These are phyloP conservation scores for Salix suchowensis DNA, from an alignment of 345 rosid genomes.

Conservation along the genomic window DNA sequence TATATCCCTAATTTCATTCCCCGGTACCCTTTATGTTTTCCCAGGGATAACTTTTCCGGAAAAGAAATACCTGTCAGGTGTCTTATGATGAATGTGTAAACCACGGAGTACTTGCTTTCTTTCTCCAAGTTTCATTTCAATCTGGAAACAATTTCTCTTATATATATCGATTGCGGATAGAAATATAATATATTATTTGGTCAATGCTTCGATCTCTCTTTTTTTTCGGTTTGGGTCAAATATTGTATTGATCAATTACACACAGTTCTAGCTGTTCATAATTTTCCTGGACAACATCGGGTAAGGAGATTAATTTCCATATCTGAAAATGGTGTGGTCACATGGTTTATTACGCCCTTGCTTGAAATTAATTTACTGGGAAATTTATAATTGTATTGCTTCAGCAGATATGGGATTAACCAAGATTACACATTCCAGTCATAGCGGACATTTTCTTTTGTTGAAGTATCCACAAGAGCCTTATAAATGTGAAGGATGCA, in stretches of 20 bases:
- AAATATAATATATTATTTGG: not conserved
- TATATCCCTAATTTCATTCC: too few relatives aligned
- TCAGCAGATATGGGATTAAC: not conserved
- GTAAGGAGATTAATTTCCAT: not conserved
- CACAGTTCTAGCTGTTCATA: not conserved
- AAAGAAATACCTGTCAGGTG: too few relatives aligned
- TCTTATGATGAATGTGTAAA: not conserved
- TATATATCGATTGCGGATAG: not conserved
- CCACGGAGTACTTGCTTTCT: not conserved
- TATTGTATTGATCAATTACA: not conserved
- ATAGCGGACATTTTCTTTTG: not conserved
- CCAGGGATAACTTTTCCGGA: not conserved
- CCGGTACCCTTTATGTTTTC: too few relatives aligned
- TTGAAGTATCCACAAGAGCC: not conserved
- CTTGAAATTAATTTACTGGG: not conserved
- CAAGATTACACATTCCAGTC: not conserved
- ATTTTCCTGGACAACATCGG: not conserved
- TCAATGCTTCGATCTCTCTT: not conserved
- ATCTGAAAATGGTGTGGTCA: not conserved
- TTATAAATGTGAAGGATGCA: slow-evolving; percentile 1
- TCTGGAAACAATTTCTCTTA: not conserved
- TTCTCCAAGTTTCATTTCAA: not conserved
- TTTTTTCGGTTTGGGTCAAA: not conserved
- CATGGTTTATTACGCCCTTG: not conserved
- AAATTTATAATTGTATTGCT: not conserved